Evolutionary conservation across 2,329 filamentous ascomycete species (phyloP), one percentile per base, ranked within the genome.

Genomic region (Fusarium nanum): DNA sequence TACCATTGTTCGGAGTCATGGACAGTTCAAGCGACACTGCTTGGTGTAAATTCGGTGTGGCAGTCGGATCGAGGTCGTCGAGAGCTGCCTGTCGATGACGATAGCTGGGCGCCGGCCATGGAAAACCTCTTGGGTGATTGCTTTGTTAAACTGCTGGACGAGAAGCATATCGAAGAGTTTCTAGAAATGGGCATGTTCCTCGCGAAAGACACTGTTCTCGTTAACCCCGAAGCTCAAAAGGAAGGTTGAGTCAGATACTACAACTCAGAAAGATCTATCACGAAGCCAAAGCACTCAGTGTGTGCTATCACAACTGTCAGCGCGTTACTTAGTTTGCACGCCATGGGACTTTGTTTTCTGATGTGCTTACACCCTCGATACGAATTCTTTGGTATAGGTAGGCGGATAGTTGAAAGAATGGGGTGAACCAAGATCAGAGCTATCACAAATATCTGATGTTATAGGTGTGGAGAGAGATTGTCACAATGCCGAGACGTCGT

Each of bases 171-270:
- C 1, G 14, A 8, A 16, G 6, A 20, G 9, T 25, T n/a, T 3
- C 59, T 73, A 4, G 58, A 71, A 28, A 49, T 71, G 6, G 52
- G 32, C n/a, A 68, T 66, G 44, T 63, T 59, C 41, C 58, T 73
- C 23, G 60, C 67, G 8, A 72, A 74, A 3, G 60, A 73, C 25
- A 55, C 64, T 0, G 45, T 60, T 22, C 40, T 73, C 6, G 56
- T 48, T 5, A n/a, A 6, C 5, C 12, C 47, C 8, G 41, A 40
- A 25, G 37, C 5, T 2, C 10, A 7, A 20, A 8, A 12, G 13
- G 22, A 22, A 10, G 40, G 22, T 9, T 50, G 50, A 7, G 5
- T 20, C 1, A 54, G 69, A 5, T 61, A 58, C 27, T 58, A 22
- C 3, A 47, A 45, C 11, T 54, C 23, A 1, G 63, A 47, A 7